phyloP scores from a whole-genome alignment of 345 rosid genomes.

The Ceriops zippeliana region DNA sequence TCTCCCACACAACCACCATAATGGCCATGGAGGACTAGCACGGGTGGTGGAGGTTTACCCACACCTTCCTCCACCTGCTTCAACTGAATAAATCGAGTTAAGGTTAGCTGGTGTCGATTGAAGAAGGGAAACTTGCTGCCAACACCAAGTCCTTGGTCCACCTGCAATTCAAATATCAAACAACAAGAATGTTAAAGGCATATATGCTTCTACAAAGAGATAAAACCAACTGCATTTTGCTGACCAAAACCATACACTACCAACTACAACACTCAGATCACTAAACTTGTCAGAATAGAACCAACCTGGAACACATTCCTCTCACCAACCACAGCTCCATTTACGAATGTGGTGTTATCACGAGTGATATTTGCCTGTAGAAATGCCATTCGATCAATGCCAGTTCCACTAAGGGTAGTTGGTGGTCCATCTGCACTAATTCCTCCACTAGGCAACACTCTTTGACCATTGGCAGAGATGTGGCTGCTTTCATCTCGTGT shows the following conservation, averaged over 20 bases:
- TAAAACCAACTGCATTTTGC: not conserved
- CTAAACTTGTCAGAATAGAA: slow-evolving; percentile 7
- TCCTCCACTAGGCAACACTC: slow-evolving; percentile 96
- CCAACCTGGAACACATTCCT: slow-evolving; percentile 96
- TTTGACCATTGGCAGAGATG: slow-evolving; percentile 79
- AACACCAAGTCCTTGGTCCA: slow-evolving; percentile 95
- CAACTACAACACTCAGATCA: not conserved
- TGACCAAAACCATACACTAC: not conserved
- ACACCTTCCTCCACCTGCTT: slow-evolving; percentile 84
- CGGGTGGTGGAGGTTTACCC: slow-evolving; percentile 80
- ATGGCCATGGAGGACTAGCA: slow-evolving; percentile 92
- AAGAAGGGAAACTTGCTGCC: slow-evolving; percentile 96
- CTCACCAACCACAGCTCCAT: slow-evolving; percentile 96
- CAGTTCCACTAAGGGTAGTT: slow-evolving; percentile 97
- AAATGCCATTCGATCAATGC: slow-evolving; percentile 85
- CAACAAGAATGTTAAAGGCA: slow-evolving; percentile 12
- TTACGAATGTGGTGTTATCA: slow-evolving; percentile 87
- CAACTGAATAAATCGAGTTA: slow-evolving; percentile 82
- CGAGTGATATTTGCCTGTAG: slow-evolving; percentile 94
- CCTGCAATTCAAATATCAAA: slow-evolving; percentile 41
- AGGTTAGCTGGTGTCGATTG: slow-evolving; percentile 87
- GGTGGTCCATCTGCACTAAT: slow-evolving; percentile 99
- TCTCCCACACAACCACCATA: slow-evolving; percentile 99
- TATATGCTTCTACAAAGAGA: not conserved
- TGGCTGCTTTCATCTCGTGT: slow-evolving; percentile 95